Percentiles rank a stretch among this genome's conserved stretches.
These are phyloP conservation scores for Beauveria australis DNA, from an alignment of 2,329 filamentous ascomycete genomes.

Conservation along the genomic window DNA sequence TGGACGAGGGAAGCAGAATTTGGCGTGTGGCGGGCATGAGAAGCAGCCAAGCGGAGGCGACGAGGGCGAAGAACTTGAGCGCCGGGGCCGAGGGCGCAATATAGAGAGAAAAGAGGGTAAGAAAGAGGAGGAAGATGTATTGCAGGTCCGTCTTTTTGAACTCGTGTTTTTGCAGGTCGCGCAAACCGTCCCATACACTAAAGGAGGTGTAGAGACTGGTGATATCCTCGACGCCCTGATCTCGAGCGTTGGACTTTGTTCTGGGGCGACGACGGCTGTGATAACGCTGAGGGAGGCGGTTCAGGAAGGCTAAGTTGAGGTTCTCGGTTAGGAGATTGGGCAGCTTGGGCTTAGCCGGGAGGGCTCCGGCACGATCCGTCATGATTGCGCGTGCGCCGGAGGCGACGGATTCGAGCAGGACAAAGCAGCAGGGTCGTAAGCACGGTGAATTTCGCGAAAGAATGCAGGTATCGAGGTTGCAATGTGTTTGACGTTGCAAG, in stretches of 20 bases:
- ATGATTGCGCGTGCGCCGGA: slow-evolving; percentile 20
- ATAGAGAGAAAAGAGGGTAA: slow-evolving; percentile 75
- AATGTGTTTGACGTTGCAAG: background rate
- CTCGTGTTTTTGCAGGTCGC: slow-evolving; percentile 64
- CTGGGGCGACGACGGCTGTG: slow-evolving; percentile 30
- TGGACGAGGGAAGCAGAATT: slow-evolving; percentile 81
- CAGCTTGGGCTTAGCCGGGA: slow-evolving; percentile 33
- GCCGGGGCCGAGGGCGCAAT: slow-evolving; percentile 76
- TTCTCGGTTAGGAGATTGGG: slow-evolving; percentile 33
- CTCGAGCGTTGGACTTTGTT: slow-evolving; percentile 29
- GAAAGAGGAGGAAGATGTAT: slow-evolving; percentile 64
- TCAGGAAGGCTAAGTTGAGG: slow-evolving; percentile 34
- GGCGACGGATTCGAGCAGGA: background rate
- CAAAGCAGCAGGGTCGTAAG: background rate
- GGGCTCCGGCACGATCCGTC: slow-evolving; percentile 30
- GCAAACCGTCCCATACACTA: slow-evolving; percentile 69
- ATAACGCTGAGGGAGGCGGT: slow-evolving; percentile 33
- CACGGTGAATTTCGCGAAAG: background rate
- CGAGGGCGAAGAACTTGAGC: slow-evolving; percentile 64
- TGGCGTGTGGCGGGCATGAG: slow-evolving; percentile 80
- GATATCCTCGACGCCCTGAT: slow-evolving; percentile 48
- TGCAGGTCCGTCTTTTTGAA: slow-evolving; percentile 82
- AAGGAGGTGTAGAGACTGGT: slow-evolving; percentile 73
- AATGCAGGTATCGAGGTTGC: background rate
- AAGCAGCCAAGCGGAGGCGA: slow-evolving; percentile 59